Conservation (phyloP, 345 rosid genomes). For the Odontarrhena argentea region DNA sequence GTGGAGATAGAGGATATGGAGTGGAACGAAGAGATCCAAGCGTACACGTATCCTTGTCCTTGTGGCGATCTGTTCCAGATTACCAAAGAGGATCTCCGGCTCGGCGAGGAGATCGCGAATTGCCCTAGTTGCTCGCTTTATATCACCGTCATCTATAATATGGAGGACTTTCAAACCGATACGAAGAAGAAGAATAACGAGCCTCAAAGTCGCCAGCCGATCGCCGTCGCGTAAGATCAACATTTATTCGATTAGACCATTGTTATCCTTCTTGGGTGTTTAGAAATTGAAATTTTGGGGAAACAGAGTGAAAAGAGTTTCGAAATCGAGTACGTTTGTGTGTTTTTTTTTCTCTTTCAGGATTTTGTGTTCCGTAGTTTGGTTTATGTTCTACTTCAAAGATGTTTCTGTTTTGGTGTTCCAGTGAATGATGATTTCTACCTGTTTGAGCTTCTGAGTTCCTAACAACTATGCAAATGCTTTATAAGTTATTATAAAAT, state of each 20-base stretch:
- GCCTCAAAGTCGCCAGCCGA: constrained; percentile 47
- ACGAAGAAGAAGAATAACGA: constrained; percentile 49
- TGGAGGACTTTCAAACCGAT: constrained; percentile 66
- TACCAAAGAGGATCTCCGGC: constrained; percentile 76
- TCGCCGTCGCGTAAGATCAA: constrained; percentile 63
- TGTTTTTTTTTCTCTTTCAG: too few relatives aligned
- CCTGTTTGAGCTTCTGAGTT: too few relatives aligned
- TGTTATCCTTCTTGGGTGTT: constrained; percentile 8
- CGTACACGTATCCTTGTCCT: constrained; percentile 75
- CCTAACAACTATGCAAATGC: too few relatives aligned
- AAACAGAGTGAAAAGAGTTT: not conserved
- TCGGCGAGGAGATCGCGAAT: constrained; percentile 73
- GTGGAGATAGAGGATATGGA: constrained; percentile 97
- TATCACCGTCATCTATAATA: constrained; percentile 83
- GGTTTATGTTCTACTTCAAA: too few relatives aligned
- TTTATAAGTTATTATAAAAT: too few relatives aligned
- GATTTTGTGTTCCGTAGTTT: too few relatives aligned
- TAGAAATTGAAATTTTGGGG: not conserved
- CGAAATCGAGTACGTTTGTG: too few relatives aligned
- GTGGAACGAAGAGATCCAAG: constrained; percentile 69
- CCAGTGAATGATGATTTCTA: too few relatives aligned
- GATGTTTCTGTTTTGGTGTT: too few relatives aligned
- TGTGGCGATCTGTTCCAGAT: constrained; percentile 87
- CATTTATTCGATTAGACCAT: constrained; percentile 1
- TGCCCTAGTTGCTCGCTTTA: constrained; percentile 46